phyloP scores from a whole-genome alignment of 768 basidiomycete species.

The Suillus bovinus region DNA sequence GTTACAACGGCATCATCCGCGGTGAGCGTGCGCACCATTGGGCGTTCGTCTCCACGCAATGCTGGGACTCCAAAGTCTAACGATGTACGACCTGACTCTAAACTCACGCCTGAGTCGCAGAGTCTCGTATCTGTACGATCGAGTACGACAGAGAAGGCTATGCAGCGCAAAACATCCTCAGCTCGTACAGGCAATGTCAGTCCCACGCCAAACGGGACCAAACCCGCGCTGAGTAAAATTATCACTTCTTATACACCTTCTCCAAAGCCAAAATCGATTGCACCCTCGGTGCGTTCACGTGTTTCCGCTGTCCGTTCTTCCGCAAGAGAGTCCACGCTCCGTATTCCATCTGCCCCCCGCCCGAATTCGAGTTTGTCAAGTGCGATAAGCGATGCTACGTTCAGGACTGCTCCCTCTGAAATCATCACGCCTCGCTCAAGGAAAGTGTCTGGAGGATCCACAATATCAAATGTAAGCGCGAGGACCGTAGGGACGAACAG shows the following conservation, averaged over 20 bases:
- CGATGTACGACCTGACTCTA: slow-evolving; percentile 67
- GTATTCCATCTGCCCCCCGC: slow-evolving; percentile 31
- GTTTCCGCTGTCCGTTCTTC: slow-evolving; percentile 31
- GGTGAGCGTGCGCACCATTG: slow-evolving; percentile 25
- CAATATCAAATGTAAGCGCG: slow-evolving; percentile 31
- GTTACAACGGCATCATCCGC: slow-evolving; percentile 27
- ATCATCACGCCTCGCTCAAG: slow-evolving; percentile 32
- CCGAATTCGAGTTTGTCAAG: slow-evolving; percentile 32
- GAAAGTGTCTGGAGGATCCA: slow-evolving; percentile 30
- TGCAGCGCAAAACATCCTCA: background rate
- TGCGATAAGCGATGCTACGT: slow-evolving; percentile 31
- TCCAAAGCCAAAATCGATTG: slow-evolving; percentile 15
- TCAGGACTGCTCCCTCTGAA: slow-evolving; percentile 33
- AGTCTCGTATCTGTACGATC: slow-evolving; percentile 28
- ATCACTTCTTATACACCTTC: slow-evolving; percentile 12
- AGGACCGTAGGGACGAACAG: slow-evolving; percentile 30
- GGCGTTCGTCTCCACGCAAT: slow-evolving; percentile 27
- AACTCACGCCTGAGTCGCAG: slow-evolving; percentile 56
- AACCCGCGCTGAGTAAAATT: slow-evolving; percentile 15
- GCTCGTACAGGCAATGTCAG: slow-evolving; percentile 6
- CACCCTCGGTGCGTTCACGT: slow-evolving; percentile 19
- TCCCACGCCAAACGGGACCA: slow-evolving; percentile 5
- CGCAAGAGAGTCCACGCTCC: slow-evolving; percentile 26
- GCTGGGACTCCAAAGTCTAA: slow-evolving; percentile 24
- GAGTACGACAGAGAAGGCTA: slow-evolving; percentile 25